A percentile compares a stretch with the other conserved stretches of the same genome.
These are phyloP conservation scores for Penicillium canariense DNA, from an alignment of 495 filamentous ascomycete species.

Conservation along the genomic window DNA sequence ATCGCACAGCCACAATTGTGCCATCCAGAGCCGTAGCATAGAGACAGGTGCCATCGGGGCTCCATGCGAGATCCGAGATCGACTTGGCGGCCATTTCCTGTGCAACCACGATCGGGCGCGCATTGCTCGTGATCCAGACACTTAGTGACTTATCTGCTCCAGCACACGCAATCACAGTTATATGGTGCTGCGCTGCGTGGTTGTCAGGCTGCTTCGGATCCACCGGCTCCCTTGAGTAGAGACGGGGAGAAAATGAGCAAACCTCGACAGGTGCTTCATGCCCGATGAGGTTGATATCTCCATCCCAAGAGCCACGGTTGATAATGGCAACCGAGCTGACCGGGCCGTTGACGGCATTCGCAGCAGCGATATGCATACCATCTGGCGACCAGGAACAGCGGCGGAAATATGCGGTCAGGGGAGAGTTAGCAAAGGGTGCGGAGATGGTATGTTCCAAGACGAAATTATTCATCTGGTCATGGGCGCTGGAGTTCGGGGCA, in stretches of 20 bases:
- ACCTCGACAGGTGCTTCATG: slow-evolving; percentile 97
- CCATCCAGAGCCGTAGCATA: slow-evolving; percentile 88
- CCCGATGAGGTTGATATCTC: slow-evolving; percentile 94
- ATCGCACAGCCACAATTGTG: slow-evolving; percentile 70
- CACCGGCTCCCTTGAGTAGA: slow-evolving; percentile 73
- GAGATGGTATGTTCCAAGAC: slow-evolving; percentile 83
- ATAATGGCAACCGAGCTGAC: slow-evolving; percentile 97
- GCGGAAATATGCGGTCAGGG: slow-evolving; percentile 94
- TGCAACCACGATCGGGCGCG: slow-evolving; percentile 80
- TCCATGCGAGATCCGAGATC: slow-evolving; percentile 92
- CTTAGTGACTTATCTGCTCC: slow-evolving; percentile 94
- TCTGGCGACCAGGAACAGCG: slow-evolving; percentile 97
- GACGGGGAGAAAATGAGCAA: slow-evolving; percentile 89
- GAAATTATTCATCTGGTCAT: slow-evolving; percentile 96
- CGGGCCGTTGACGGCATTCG: slow-evolving; percentile 94
- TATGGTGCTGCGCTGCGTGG: slow-evolving; percentile 48
- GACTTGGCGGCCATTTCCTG: slow-evolving; percentile 87
- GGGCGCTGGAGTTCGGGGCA: slow-evolving; percentile 82
- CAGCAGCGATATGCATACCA: slow-evolving; percentile 93
- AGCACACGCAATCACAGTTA: slow-evolving; percentile 94
- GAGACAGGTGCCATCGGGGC: slow-evolving; percentile 82
- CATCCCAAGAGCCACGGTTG: slow-evolving; percentile 88
- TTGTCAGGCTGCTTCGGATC: slow-evolving; percentile 43
- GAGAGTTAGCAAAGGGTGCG: slow-evolving; percentile 79
- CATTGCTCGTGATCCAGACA: slow-evolving; percentile 95